Evolutionary conservation across 257 asterid species (phyloP), one percentile per base, ranked within the genome.

Genomic region (Thymus mandschuricus): DNA sequence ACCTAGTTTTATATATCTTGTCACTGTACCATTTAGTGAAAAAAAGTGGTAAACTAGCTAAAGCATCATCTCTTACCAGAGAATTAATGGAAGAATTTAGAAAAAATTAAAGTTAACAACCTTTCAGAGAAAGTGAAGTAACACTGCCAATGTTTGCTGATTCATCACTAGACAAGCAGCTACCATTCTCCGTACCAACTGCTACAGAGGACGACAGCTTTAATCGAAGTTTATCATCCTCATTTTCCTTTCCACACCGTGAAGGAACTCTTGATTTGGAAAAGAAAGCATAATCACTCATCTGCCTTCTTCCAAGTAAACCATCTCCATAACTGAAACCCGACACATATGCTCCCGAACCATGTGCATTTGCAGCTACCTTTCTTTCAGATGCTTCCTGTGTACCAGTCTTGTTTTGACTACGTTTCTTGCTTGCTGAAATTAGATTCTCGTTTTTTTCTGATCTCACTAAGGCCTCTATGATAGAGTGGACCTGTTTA

Each of bases 401-500:
- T 45, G 69, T 46, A 77, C 75, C 77, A 49, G 71, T 79, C 78
- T 78, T 82, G 33, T 27, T 69, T 52, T 68, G 88, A 45, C 59
- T 73, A 63, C 48, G 56, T 70, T 78, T 74, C 86, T 81, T 75
- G 76, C 64, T 76, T 55, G 70, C 90, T 52, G 84, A 68, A 66
- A 13, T 67, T 43, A 35, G 64, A 61, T 79, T 82, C 78, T 87
- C 94, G 27, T 6, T 69, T 69, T 71, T 80, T 78, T 87, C 91
- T 6, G 97, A 95, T 64, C 57, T 90, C 71, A 95, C 91, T 3
- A 95, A 61, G 21, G 96, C 89, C 81, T 90, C 96, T 55, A 95
- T 92, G 64, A 95, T 95, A 13, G 98, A 86, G 70, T 85, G 94
- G 71, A 95, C 99, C 78, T 92, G 99, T 72, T 81, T 95, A 52